Base-by-base conservation (phyloP, 1,284 basidiomycete species). In the Irpex sp. region DNA sequence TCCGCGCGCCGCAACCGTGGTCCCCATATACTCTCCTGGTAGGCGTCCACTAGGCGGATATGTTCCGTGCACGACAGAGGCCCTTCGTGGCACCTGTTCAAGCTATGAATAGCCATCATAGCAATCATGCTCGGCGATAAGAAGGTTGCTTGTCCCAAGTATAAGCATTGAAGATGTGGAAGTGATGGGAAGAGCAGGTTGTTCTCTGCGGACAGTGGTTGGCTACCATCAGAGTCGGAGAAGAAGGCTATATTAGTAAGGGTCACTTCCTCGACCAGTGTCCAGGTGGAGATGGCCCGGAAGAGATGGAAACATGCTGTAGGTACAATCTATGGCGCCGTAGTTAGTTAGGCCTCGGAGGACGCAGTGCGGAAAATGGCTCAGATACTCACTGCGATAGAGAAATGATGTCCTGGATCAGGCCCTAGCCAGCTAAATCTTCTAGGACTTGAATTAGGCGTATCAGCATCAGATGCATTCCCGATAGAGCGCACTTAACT, bases 391-490 rank as follows among this genome's bases (percentile, higher is more conserved):
- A 85, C 85, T 17, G 85, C 83, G 15, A 76, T 84, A 1, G 85
- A 85, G 69, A 85, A 85, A 68, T 86, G 82, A 66, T 86, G 84
- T 17, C 79, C 79, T 36, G 85, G 84, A 66, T 85, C 84, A 4
- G 83, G 84, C 4, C 85, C 83, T 37, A 76, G 80, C 86, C 86
- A 87, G 19, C 74, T 73, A 66, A 87, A 85, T 17, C 66, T 71
- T 60, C 71, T 74, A 44, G 85, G 82, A 64, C 85, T 87, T 61
- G 26, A 55, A 17, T 31, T 51, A 49, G n/a, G n/a, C n/a, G 8
- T 26, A 38, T 47, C 15, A 58, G 15, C 6, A 36, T 36, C 48
- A 5, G 38, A 4, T 26, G 26, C 15, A 36, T 11, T n/a, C 34
- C 19, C 26, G 57, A 62, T 21, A 17, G 62, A 60, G 17, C 44